phyloP scores from a whole-genome alignment of 352 stramenopile genomes.

The Pythium periplocum region DNA sequence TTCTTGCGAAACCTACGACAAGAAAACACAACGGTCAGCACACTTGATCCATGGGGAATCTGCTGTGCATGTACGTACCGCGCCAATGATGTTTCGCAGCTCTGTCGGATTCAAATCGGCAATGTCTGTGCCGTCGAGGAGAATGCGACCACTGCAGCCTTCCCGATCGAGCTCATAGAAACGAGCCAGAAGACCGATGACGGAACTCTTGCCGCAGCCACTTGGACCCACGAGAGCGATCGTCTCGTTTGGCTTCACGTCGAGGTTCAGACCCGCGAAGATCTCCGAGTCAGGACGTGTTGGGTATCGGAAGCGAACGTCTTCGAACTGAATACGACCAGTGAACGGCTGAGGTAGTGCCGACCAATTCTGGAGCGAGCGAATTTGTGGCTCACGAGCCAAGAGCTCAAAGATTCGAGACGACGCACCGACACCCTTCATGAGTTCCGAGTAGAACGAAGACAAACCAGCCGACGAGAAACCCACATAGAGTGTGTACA shows the following conservation, averaged over 20 bases:
- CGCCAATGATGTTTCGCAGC: slow-evolving; percentile 56
- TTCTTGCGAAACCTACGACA: slow-evolving; percentile 45
- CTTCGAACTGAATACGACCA: slow-evolving; percentile 68
- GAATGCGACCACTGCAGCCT: slow-evolving; percentile 41
- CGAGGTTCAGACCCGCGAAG: slow-evolving; percentile 42
- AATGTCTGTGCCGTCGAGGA: slow-evolving; percentile 58
- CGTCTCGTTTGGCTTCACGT: slow-evolving; percentile 62
- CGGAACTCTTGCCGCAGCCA: slow-evolving; percentile 68
- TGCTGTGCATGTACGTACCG: slow-evolving; percentile 19
- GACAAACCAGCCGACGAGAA: slow-evolving; percentile 87
- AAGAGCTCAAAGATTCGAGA: slow-evolving; percentile 90
- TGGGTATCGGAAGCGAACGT: slow-evolving; percentile 78
- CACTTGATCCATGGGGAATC: slow-evolving; percentile 21
- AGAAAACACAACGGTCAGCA: slow-evolving; percentile 24
- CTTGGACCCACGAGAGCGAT: slow-evolving; percentile 67
- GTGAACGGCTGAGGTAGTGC: slow-evolving; percentile 30
- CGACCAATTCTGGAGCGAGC: slow-evolving; percentile 23
- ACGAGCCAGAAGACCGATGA: slow-evolving; percentile 61
- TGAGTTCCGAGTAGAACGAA: slow-evolving; percentile 88
- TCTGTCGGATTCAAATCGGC: slow-evolving; percentile 41
- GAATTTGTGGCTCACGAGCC: slow-evolving; percentile 66
- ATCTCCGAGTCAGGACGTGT: slow-evolving; percentile 49
- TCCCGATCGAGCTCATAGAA: slow-evolving; percentile 68
- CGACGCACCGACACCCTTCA: slow-evolving; percentile 88
- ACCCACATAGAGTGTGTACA: slow-evolving; percentile 92